A percentile compares a stretch with the other conserved stretches of the same genome.
phyloP scores from a whole-genome alignment of 352 stramenopile genomes.

The Phytophthora chlamydospora region DNA sequence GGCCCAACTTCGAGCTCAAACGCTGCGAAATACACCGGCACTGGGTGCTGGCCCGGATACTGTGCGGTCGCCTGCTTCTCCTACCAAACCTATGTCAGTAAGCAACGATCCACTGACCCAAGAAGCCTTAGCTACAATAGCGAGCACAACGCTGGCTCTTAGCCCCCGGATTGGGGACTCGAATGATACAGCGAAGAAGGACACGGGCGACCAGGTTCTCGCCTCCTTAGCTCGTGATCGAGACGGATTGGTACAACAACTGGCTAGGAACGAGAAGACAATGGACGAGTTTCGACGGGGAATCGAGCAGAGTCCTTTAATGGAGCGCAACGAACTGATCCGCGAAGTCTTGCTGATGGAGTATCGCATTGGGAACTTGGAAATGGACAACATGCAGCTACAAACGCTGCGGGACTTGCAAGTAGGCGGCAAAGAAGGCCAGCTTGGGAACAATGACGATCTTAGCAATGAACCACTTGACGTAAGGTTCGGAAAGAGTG shows the following conservation, averaged over 20 bases:
- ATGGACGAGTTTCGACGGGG: slow-evolving; percentile 68
- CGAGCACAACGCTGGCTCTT: neutral
- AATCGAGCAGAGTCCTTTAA: slow-evolving; percentile 52
- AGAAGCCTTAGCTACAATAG: slow-evolving; percentile 1
- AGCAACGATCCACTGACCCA: slow-evolving; percentile 3
- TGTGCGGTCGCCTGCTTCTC: neutral
- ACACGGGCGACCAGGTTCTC: slow-evolving; percentile 10
- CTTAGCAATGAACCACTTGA: slow-evolving; percentile 13
- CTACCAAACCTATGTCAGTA: slow-evolving; percentile 1
- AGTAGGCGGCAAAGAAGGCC: slow-evolving; percentile 9
- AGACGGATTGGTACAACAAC: slow-evolving; percentile 31
- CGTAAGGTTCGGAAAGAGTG: neutral
- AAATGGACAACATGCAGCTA: slow-evolving; percentile 93
- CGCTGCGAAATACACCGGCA: slow-evolving; percentile 7
- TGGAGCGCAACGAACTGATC: slow-evolving; percentile 55
- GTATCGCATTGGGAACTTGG: slow-evolving; percentile 89
- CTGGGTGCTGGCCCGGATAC: slow-evolving; percentile 1
- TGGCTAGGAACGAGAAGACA: slow-evolving; percentile 40
- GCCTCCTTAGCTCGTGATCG: slow-evolving; percentile 14
- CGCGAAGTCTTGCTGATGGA: slow-evolving; percentile 79
- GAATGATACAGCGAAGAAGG: slow-evolving; percentile 8
- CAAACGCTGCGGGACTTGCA: slow-evolving; percentile 46
- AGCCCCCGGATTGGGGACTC: neutral
- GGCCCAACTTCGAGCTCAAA: slow-evolving; percentile 15
- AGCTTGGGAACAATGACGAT: slow-evolving; percentile 35